Conservation (phyloP, 164 flowering plant genomes). For the Cinnamomum micranthum region DNA sequence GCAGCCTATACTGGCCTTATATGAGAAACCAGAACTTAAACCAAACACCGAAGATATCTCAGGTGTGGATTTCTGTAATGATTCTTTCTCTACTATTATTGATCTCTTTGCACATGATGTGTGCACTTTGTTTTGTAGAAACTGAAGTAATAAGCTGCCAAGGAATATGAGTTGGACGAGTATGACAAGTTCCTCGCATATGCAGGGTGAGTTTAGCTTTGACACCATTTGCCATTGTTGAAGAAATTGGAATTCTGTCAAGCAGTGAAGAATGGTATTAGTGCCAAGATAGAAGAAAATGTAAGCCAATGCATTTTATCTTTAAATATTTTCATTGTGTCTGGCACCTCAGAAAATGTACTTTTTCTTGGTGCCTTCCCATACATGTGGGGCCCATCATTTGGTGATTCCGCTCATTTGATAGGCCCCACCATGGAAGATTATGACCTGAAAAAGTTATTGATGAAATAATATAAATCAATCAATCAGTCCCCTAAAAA, state of each 20-base stretch:
- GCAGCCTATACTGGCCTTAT: constrained; percentile 42
- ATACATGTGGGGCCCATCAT: too few relatives aligned
- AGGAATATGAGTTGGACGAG: constrained; percentile 47
- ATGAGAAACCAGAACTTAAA: constrained; percentile 27
- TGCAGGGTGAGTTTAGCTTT: constrained; percentile 41
- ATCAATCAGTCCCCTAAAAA: too few relatives aligned
- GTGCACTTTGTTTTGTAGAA: constrained; percentile 15
- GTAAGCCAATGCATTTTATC: not conserved
- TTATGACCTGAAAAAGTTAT: too few relatives aligned
- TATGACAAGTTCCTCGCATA: constrained; percentile 49
- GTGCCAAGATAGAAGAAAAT: not conserved
- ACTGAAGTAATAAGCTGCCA: constrained; percentile 33
- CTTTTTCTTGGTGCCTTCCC: too few relatives aligned
- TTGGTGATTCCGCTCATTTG: too few relatives aligned
- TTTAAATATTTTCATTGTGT: too few relatives aligned
- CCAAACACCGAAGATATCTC: not conserved
- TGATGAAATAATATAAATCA: too few relatives aligned
- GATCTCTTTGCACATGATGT: constrained; percentile 23
- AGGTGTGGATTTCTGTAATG: constrained; percentile 15
- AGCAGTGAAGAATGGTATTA: not conserved
- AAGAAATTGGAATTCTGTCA: constrained; percentile 27
- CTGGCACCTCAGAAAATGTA: too few relatives aligned
- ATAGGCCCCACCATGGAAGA: too few relatives aligned
- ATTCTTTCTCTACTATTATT: constrained; percentile 18
- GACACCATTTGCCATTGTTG: constrained; percentile 22